These are phyloP conservation scores for Exophiala sideris DNA, from an alignment of 2,329 filamentous ascomycete genomes.

Conservation along the genomic window DNA sequence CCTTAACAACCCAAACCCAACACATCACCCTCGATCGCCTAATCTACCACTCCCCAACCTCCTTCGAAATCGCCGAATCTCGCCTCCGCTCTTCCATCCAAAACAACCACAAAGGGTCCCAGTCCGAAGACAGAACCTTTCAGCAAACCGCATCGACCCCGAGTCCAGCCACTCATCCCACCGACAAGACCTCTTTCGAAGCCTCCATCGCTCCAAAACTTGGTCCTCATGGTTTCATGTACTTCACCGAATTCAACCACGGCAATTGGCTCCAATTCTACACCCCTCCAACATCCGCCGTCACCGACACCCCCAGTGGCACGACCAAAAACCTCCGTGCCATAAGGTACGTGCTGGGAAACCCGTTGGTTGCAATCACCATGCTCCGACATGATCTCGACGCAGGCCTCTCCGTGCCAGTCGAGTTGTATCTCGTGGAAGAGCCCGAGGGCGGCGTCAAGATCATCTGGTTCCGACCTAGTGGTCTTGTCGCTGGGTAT, in stretches of 20 bases:
- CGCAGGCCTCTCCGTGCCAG: slow-evolving; percentile 16
- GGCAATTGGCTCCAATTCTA: slow-evolving; percentile 12
- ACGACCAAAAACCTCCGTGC: slow-evolving; percentile 3
- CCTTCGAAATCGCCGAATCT: slow-evolving; percentile 6
- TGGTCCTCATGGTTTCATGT: slow-evolving; percentile 18
- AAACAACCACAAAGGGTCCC: background rate
- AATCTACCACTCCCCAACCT: slow-evolving; percentile 6
- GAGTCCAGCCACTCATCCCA: background rate
- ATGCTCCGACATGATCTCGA: slow-evolving; percentile 17
- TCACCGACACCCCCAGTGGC: slow-evolving; percentile 1
- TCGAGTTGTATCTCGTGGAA: slow-evolving; percentile 17
- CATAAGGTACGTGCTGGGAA: slow-evolving; percentile 15
- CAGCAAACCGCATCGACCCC: no score
- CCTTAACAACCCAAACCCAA: slow-evolving; percentile 6
- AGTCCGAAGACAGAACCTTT: background rate
- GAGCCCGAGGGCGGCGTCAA: slow-evolving; percentile 6
- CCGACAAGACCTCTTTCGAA: slow-evolving; percentile 3
- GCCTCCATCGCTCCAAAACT: slow-evolving; percentile 1
- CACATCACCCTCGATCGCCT: slow-evolving; percentile 4
- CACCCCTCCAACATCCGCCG: slow-evolving; percentile 4
- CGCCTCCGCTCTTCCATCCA: slow-evolving; percentile 16
- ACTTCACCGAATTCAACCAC: slow-evolving; percentile 20
- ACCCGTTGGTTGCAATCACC: slow-evolving; percentile 16
- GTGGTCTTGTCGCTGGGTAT: slow-evolving; percentile 13
- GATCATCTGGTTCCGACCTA: slow-evolving; percentile 12